Evolutionary conservation across 2,329 filamentous ascomycete genomes (phyloP), one percentile per base, ranked within the genome.

Genomic region (Chaetomiaceae sp.): DNA sequence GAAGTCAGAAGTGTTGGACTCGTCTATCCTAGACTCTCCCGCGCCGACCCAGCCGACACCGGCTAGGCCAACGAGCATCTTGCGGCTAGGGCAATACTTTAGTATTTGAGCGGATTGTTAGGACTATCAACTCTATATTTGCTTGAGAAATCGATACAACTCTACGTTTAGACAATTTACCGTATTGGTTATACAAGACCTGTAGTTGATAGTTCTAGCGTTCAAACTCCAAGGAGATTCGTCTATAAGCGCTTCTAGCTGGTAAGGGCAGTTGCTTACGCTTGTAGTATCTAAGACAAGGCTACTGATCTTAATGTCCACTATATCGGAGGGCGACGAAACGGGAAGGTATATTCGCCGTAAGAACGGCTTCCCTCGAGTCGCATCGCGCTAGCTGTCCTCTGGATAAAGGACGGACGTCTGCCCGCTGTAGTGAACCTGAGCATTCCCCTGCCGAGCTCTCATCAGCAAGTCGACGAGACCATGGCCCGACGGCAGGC

Each of bases 401-500:
- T 48, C 46, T 31, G 34, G 25, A n/a, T 36, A 48, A 40, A 48
- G 46, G 23, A 48, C 36, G 15, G 34, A 39, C 46, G 34, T 31
- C 46, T 48, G 46, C 17, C 46, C 20, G 25, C 23, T 12, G 46
- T 40, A 48, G 15, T 48, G 46, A 31, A 48, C 33, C 46, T 22
- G 36, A 39, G 33, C 34, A 22, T 48, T 48, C 25, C 46, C 40
- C 9, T 4, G 36, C 4, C 46, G 46, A 20, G 46, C 36, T 40
- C 46, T 48, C 46, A 48, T 48, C 34, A 40, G 36, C 34, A 48
- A 33, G 25, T 33, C 42, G 33, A 45, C 42, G 42, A 45, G 42
- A 17, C 15, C 22, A 5, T 31, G 25, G 42, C 42, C 42, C 6
- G 42, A 31, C 20, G 42, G 42, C 19, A 45, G 42, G 27, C 42